Conservation (phyloP, 176 grass and related monocot genomes). For the Phyllostachys edulis region DNA sequence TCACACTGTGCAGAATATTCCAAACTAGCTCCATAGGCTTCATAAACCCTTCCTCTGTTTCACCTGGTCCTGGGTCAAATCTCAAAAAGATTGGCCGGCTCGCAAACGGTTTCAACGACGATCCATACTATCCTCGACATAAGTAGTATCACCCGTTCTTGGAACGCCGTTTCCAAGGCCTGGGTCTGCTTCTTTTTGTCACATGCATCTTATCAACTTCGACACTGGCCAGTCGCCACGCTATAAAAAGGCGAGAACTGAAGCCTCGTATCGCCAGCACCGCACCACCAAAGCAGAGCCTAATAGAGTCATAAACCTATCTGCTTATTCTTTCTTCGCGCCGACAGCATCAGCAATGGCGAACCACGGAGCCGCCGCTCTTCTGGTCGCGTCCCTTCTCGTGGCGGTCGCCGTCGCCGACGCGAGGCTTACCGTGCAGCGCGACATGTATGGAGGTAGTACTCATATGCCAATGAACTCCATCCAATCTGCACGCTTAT, state of each 20-base stretch:
- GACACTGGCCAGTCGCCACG: background rate
- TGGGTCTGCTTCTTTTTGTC: background rate
- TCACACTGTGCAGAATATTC: too few species aligned
- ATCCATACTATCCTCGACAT: conserved; percentile 8
- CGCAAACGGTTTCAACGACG: background rate
- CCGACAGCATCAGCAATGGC: conserved; percentile 32
- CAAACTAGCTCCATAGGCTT: conserved; percentile 5
- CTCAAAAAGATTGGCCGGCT: background rate
- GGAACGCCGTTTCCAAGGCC: background rate
- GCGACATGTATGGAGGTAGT: background rate
- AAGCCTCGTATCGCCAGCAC: background rate
- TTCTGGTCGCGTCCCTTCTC: conserved; percentile 36
- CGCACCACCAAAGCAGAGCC: background rate
- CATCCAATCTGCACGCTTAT: too few species aligned
- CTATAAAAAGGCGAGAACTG: background rate
- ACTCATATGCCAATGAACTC: background rate
- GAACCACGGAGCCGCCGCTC: conserved; percentile 19
- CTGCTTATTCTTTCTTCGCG: background rate
- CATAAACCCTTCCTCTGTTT: background rate
- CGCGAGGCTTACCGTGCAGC: background rate
- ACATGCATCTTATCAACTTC: background rate
- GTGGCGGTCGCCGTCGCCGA: conserved; percentile 10
- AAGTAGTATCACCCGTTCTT: background rate
- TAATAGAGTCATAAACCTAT: background rate
- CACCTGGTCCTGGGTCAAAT: background rate